These are phyloP conservation scores for Tolypocladium tropicale DNA, from an alignment of 2,329 filamentous ascomycete genomes.

Conservation along the genomic window DNA sequence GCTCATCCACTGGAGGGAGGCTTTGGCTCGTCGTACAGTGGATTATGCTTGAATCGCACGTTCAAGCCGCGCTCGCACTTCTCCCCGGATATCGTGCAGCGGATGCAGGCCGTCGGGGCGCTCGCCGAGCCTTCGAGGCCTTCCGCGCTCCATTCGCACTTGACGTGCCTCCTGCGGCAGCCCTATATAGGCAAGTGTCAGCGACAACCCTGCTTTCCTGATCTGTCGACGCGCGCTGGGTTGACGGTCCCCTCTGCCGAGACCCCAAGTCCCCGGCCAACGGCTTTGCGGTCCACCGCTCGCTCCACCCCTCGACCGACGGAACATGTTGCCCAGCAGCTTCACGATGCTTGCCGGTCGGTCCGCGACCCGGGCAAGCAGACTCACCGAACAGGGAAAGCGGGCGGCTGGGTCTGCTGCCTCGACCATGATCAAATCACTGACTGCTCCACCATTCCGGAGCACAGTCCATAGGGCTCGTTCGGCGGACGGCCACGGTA, in stretches of 20 bases:
- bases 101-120: slow-evolving; percentile 1
- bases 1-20: not conserved
- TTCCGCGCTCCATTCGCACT: slow-evolving; percentile 3
- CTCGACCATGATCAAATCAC: not conserved
- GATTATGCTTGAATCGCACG: slow-evolving; percentile 8
- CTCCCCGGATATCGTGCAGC: slow-evolving; percentile 5
- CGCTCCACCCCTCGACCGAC: not conserved
- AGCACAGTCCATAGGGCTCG: not conserved
- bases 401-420: not conserved
- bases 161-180: slow-evolving; percentile 4
- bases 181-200: not conserved
- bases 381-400: not conserved
- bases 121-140: not conserved
- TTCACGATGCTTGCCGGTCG: not conserved
- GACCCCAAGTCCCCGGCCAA: no score
- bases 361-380: not conserved
- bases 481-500: not conserved
- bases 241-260: no score
- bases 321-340: not conserved
- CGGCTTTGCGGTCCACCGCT: no score
- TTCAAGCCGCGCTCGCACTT: slow-evolving; percentile 6
- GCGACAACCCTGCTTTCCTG: not conserved
- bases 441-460: not conserved
- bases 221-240: not conserved
- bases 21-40: slow-evolving; percentile 3